Evolutionary conservation across 345 rosid genomes (phyloP).

Genomic region (Eucalyptus pauciflora): DNA sequence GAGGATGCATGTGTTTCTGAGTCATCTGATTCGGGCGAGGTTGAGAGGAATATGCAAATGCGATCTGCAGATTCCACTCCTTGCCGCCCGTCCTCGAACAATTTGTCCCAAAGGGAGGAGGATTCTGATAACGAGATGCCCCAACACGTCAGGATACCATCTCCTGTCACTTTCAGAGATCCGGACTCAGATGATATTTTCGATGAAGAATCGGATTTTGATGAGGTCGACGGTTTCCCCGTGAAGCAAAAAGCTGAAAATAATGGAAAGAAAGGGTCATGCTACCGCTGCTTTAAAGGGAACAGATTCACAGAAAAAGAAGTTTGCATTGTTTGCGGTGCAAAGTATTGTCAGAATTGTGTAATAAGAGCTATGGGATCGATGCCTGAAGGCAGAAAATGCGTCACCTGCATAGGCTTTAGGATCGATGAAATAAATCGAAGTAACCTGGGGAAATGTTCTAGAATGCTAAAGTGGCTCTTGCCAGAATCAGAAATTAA

Average conservation of each 20-base stretch:
- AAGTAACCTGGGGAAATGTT: slow-evolving; percentile 45
- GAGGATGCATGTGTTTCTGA: slow-evolving; percentile 2
- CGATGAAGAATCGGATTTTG: slow-evolving; percentile 18
- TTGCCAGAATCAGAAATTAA: slow-evolving; percentile 37
- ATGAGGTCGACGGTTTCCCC: slow-evolving; percentile 10
- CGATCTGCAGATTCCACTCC: slow-evolving; percentile 13
- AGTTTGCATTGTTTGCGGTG: slow-evolving; percentile 72
- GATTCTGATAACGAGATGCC: slow-evolving; percentile 8
- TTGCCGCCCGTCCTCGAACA: slow-evolving; percentile 11
- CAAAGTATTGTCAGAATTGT: slow-evolving; percentile 66
- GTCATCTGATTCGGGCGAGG: not conserved
- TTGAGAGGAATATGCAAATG: not conserved
- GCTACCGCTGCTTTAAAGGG: slow-evolving; percentile 64
- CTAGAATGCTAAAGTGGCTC: slow-evolving; percentile 45
- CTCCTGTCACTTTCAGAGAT: slow-evolving; percentile 43
- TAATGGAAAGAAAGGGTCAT: slow-evolving; percentile 59
- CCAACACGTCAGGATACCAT: slow-evolving; percentile 19
- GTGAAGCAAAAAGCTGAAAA: slow-evolving; percentile 29
- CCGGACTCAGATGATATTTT: slow-evolving; percentile 20
- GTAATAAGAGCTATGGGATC: slow-evolving; percentile 79
- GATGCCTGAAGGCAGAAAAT: slow-evolving; percentile 94
- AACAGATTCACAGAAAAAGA: slow-evolving; percentile 62
- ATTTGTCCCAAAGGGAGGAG: slow-evolving; percentile 21
- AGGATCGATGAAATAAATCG: slow-evolving; percentile 52
- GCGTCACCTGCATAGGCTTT: slow-evolving; percentile 52